phyloP scores from a whole-genome alignment of 2,329 filamentous ascomycete species.

The Venturia carpophila region DNA sequence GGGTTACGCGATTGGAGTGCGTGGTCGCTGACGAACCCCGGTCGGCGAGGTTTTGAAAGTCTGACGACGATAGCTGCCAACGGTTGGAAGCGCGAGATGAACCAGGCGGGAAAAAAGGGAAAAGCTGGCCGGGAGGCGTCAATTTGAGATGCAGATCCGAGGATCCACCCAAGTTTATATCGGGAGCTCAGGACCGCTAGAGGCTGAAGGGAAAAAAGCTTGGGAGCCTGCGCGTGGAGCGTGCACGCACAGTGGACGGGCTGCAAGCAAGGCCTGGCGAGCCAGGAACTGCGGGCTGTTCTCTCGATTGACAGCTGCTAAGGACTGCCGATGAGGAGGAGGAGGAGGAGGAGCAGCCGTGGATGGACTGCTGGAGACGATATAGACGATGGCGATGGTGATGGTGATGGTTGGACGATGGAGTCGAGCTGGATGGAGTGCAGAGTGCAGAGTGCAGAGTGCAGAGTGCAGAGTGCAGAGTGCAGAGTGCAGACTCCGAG shows the following conservation, averaged over 20 bases:
- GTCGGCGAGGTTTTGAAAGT: conserved; percentile 7
- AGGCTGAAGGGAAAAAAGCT: conserved; percentile 12
- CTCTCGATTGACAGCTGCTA: neutral
- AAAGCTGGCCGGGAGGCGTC: conserved; percentile 11
- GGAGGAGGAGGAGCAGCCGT: neutral
- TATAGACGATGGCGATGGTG: neutral
- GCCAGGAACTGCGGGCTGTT: neutral
- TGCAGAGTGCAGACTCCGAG: too few species aligned
- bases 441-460: too few species aligned
- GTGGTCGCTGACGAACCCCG: neutral
- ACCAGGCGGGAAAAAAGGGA: conserved; percentile 12
- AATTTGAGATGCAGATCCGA: conserved; percentile 11
- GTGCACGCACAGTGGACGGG: neutral
- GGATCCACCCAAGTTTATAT: conserved; percentile 12
- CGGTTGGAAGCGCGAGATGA: conserved; percentile 13
- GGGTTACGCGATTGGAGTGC: conserved; percentile 6
- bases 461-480: too few species aligned
- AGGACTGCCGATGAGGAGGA: neutral
- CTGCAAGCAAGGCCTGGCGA: conserved; percentile 8
- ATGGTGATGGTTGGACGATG: too few species aligned
- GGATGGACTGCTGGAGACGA: neutral
- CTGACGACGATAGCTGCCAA: conserved; percentile 9
- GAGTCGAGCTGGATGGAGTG: neutral
- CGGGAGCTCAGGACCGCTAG: neutral
- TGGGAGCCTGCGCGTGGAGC: neutral